These are phyloP conservation scores for Pyrenopolyporus hunteri DNA, from an alignment of 495 filamentous ascomycete genomes.

Conservation along the genomic window DNA sequence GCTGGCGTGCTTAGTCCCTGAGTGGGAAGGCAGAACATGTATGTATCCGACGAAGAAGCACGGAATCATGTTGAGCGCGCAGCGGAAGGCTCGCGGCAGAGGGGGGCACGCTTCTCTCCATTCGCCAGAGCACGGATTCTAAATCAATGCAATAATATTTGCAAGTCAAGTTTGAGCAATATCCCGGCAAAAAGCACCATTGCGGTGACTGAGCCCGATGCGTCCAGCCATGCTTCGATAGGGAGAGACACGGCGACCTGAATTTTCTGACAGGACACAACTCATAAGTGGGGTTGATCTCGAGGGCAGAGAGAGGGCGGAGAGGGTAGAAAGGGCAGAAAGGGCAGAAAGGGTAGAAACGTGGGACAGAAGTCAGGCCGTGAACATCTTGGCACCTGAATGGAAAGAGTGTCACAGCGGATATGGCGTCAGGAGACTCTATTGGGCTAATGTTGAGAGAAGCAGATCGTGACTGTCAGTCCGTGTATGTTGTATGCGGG, in stretches of 20 bases:
- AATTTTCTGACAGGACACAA: slow-evolving; percentile 38
- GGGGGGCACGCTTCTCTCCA: slow-evolving; percentile 20
- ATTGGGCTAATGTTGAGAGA: slow-evolving; percentile 32
- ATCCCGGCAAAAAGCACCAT: slow-evolving; percentile 38
- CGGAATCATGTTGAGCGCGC: slow-evolving; percentile 30
- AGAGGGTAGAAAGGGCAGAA: not conserved
- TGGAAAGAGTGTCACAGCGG: slow-evolving; percentile 29
- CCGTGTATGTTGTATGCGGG: slow-evolving; percentile 34
- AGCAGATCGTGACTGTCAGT: slow-evolving; percentile 33
- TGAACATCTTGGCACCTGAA: slow-evolving; percentile 33
- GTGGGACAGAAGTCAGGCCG: slow-evolving; percentile 31
- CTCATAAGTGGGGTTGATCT: slow-evolving; percentile 34
- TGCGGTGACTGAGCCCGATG: slow-evolving; percentile 34
- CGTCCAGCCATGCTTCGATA: slow-evolving; percentile 38
- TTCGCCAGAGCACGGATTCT: slow-evolving; percentile 32
- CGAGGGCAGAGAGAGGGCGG: slow-evolving; percentile 8
- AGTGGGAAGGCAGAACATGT: slow-evolving; percentile 19
- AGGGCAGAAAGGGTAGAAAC: too few relatives aligned
- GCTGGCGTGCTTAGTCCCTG: slow-evolving; percentile 32
- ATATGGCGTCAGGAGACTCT: slow-evolving; percentile 39
- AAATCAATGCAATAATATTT: slow-evolving; percentile 29
- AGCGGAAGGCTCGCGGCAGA: slow-evolving; percentile 38
- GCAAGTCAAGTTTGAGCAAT: slow-evolving; percentile 24
- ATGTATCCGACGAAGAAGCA: slow-evolving; percentile 36
- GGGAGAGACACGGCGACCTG: slow-evolving; percentile 31